Percentiles rank a stretch among this genome's conserved stretches.
These are phyloP conservation scores for slime mould (Dictyostelium discoideum) DNA, from an alignment of 78 protist genomes.

Conservation along the genomic window dicty_2.7 NC_007091.3:928001-928500, in stretches of 20 bases:
- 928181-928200: not conserved
- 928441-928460: conserved; percentile 14
- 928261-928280: conserved; percentile 83
- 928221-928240: conserved; percentile 14
- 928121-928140: not conserved
- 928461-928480: not conserved
- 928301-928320: not conserved
- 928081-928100: not conserved
- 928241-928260: conserved; percentile 74
- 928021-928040: not conserved
- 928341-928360: conserved; percentile 81
- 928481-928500: conserved; percentile 47
- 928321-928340: conserved; percentile 60
- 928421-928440: conserved; percentile 49
- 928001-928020: conserved; percentile 55
- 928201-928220: conserved; percentile 13
- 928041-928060: not conserved
- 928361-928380: conserved; percentile 19
- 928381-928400: conserved; percentile 41
- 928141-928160: not conserved
- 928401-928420: conserved; percentile 8
- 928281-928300: conserved; percentile 40
- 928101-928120: not conserved
- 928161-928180: not conserved
- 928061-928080: not conserved